Percentiles rank a stretch among this genome's conserved stretches.
phyloP scores from a whole-genome alignment of 1,284 basidiomycete genomes.

The Veloporphyrellus conicus region DNA sequence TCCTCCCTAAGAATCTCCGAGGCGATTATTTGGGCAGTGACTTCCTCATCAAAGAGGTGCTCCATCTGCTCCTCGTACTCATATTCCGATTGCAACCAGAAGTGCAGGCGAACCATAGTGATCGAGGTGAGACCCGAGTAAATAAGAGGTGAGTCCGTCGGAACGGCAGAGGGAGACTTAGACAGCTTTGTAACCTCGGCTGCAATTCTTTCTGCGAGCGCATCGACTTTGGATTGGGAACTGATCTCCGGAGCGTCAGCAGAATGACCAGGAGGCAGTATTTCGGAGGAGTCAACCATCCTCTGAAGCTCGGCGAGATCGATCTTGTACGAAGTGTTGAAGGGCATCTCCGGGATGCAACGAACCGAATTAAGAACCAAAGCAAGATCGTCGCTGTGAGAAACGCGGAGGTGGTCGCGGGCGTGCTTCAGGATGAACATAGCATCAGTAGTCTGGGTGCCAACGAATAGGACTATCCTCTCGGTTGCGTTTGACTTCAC shows the following conservation, averaged over 20 bases:
- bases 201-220: slow-evolving; percentile 21
- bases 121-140: slow-evolving; percentile 27
- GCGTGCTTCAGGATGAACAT: slow-evolving; percentile 24
- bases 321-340: slow-evolving; percentile 25
- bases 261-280: slow-evolving; percentile 3
- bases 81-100: slow-evolving; percentile 26
- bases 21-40: slow-evolving; percentile 21
- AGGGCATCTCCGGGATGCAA: slow-evolving; percentile 28
- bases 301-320: slow-evolving; percentile 16
- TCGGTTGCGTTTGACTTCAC: slow-evolving; percentile 25
- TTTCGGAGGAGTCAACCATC: slow-evolving; percentile 20
- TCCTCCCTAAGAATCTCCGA: slow-evolving; percentile 23
- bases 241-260: slow-evolving; percentile 2
- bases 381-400: slow-evolving; percentile 19
- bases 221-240: slow-evolving; percentile 13
- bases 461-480: slow-evolving; percentile 22
- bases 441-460: slow-evolving; percentile 19
- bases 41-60: slow-evolving; percentile 24
- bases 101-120: slow-evolving; percentile 26
- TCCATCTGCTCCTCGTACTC: slow-evolving; percentile 23
- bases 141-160: slow-evolving; percentile 20
- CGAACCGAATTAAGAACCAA: slow-evolving; percentile 21
- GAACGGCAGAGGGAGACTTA: slow-evolving; percentile 14
- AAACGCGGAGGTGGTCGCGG: slow-evolving; percentile 19
- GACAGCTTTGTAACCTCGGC: slow-evolving; percentile 18